phyloP scores from a whole-genome alignment of 306 rosid species.

The Cercis canadensis region DNA sequence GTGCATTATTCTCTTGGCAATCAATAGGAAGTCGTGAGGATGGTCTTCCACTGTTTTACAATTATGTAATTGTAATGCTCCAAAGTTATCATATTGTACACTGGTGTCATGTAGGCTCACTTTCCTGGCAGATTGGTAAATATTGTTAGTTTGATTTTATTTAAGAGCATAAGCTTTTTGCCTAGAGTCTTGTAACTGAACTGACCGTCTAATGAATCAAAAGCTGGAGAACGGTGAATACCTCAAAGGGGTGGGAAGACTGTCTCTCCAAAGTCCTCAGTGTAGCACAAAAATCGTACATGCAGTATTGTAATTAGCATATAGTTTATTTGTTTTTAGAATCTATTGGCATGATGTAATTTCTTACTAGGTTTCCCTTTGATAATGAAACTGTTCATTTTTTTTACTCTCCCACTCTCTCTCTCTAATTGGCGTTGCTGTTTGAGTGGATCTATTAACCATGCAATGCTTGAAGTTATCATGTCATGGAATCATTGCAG shows the following conservation, averaged over 20 bases:
- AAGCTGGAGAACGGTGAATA: conserved; percentile 13
- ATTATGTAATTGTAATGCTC: conserved; percentile 34
- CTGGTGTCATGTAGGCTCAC: conserved; percentile 32
- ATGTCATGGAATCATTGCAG: conserved; percentile 14
- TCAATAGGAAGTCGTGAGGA: conserved; percentile 25
- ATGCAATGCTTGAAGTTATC: conserved; percentile 1
- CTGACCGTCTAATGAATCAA: conserved; percentile 38
- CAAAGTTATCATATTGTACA: neutral
- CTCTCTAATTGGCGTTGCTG: no score
- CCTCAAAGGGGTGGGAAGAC: conserved; percentile 28
- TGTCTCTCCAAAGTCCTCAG: conserved; percentile 21
- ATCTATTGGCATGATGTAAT: conserved; percentile 14
- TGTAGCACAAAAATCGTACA: conserved; percentile 20
- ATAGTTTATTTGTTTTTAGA: conserved; percentile 18
- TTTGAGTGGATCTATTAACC: neutral
- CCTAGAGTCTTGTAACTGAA: conserved; percentile 41
- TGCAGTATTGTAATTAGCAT: conserved; percentile 33
- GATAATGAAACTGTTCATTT: neutral
- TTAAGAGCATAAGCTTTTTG: conserved; percentile 35
- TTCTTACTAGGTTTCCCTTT: conserved; percentile 26
- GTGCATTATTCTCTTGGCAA: conserved; percentile 32
- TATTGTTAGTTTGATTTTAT: conserved; percentile 37
- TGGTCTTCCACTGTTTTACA: conserved; percentile 28
- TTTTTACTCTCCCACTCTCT: no score
- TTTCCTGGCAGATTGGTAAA: conserved; percentile 43